Conservation (phyloP, 495 filamentous ascomycete species). For the Xylaria venustula region DNA sequence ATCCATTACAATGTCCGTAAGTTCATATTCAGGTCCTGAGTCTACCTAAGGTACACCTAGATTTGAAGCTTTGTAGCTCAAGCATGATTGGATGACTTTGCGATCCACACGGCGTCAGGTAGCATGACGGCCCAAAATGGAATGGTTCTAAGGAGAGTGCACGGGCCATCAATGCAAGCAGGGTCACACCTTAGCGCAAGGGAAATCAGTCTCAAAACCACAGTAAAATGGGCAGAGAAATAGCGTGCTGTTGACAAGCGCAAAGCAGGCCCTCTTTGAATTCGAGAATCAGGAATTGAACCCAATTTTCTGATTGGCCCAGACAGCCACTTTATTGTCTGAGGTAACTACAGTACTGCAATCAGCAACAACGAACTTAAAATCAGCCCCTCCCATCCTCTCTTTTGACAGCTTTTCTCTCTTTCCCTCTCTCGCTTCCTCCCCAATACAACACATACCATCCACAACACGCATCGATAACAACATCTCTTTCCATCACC, state of each 20-base stretch:
- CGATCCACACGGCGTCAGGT: no score
- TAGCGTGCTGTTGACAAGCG: slow-evolving; percentile 15
- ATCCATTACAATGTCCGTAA: no score
- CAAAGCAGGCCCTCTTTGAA: slow-evolving; percentile 16
- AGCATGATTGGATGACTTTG: no score
- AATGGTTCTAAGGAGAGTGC: no score
- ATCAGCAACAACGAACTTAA: slow-evolving; percentile 16
- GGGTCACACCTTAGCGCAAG: background rate
- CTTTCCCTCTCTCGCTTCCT: slow-evolving; percentile 25
- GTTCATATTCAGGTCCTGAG: no score
- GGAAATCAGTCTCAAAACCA: slow-evolving; percentile 17
- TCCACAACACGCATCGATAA: slow-evolving; percentile 26
- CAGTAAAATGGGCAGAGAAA: slow-evolving; percentile 9
- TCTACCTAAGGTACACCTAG: no score
- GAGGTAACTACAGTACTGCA: slow-evolving; percentile 5
- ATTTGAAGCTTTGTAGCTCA: no score
- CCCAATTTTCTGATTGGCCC: slow-evolving; percentile 20
- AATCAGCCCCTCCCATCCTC: slow-evolving; percentile 39
- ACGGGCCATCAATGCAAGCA: slow-evolving; percentile 9
- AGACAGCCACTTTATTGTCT: background rate
- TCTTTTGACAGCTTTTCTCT: slow-evolving; percentile 30
- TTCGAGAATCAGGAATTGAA: slow-evolving; percentile 7
- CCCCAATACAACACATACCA: slow-evolving; percentile 28
- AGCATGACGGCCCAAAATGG: no score
- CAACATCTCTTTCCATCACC: slow-evolving; percentile 30